Conservation (phyloP, 2,329 filamentous ascomycete species). For the Microdochium paspali region DNA sequence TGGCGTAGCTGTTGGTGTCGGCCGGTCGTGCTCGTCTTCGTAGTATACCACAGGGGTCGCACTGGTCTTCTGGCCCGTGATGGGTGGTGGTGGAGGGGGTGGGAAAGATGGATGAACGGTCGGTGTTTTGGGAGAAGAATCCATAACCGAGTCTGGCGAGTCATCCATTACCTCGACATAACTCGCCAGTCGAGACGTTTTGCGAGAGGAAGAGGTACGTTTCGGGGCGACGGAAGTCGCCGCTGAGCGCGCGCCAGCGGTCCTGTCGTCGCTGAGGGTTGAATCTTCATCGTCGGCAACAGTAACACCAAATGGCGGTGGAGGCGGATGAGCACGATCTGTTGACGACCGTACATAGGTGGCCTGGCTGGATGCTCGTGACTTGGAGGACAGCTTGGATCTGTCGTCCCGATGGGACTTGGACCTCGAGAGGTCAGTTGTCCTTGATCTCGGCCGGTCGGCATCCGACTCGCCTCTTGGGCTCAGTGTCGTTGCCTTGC, state of each 20-base stretch:
- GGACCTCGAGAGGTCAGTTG: slow-evolving; percentile 32
- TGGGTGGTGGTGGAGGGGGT: slow-evolving; percentile 20
- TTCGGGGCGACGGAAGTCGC: slow-evolving; percentile 25
- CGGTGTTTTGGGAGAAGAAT: slow-evolving; percentile 52
- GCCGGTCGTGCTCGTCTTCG: slow-evolving; percentile 25
- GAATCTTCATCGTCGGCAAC: slow-evolving; percentile 15
- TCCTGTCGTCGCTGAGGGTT: slow-evolving; percentile 21
- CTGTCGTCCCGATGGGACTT: slow-evolving; percentile 36
- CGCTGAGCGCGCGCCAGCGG: slow-evolving; percentile 17
- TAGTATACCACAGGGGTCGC: slow-evolving; percentile 23
- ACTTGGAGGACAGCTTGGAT: slow-evolving; percentile 44
- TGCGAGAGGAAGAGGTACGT: slow-evolving; percentile 18
- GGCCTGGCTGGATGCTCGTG: slow-evolving; percentile 48
- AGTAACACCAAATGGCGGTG: slow-evolving; percentile 20
- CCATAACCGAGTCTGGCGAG: slow-evolving; percentile 39
- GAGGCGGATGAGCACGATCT: slow-evolving; percentile 20
- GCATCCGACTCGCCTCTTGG: slow-evolving; percentile 26
- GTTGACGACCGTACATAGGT: slow-evolving; percentile 28
- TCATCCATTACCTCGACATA: slow-evolving; percentile 32
- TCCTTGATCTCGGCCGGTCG: slow-evolving; percentile 30
- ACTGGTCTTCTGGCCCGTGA: slow-evolving; percentile 20
- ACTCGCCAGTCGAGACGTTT: slow-evolving; percentile 16
- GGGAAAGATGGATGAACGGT: slow-evolving; percentile 45
- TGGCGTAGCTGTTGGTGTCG: slow-evolving; percentile 28
- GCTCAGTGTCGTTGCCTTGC: slow-evolving; percentile 20